Conservation (phyloP, 192 early-diverging fungal genomes). For the Phlyctochytrium planicorne region DNA sequence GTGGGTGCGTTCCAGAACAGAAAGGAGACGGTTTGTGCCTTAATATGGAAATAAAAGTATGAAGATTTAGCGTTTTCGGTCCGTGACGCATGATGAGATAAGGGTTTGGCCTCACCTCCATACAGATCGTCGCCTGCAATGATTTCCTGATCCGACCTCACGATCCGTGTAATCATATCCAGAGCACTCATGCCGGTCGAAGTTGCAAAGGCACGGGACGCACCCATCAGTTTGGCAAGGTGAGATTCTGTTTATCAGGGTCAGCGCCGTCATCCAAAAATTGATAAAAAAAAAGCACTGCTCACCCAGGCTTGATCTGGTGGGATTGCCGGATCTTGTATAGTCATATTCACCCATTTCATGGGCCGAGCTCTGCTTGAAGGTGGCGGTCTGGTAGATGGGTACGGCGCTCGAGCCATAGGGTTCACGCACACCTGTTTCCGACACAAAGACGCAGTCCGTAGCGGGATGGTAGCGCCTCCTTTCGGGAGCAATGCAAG, state of each 20-base stretch:
- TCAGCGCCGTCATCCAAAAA: not conserved
- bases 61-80: too few species aligned
- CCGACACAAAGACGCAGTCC: conserved; percentile 43
- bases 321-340: conserved; percentile 94
- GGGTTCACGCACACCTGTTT: conserved; percentile 55
- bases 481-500: too few species aligned
- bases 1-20: conserved; percentile 73
- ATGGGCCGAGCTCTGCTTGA: conserved; percentile 81
- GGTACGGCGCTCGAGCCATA: conserved; percentile 91
- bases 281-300: not conserved
- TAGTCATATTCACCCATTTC: conserved; percentile 95
- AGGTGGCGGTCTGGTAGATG: conserved; percentile 98
- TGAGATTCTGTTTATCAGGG: conserved; percentile 69
- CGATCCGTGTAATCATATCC: conserved; percentile 87
- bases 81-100: conserved; percentile 11
- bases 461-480: too few species aligned
- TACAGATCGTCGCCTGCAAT: conserved; percentile 96
- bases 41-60: conserved; percentile 8
- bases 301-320: conserved; percentile 84
- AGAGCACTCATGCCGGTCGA: conserved; percentile 93
- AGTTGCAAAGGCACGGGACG: conserved; percentile 80
- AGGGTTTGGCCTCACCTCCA: conserved; percentile 78
- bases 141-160: conserved; percentile 84
- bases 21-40: conserved; percentile 91
- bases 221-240: conserved; percentile 91